Evolutionary conservation across 202 grass and related monocot genomes (phyloP), one percentile per base, ranked within the genome.

Genomic region (Saccharum hybrid): DNA sequence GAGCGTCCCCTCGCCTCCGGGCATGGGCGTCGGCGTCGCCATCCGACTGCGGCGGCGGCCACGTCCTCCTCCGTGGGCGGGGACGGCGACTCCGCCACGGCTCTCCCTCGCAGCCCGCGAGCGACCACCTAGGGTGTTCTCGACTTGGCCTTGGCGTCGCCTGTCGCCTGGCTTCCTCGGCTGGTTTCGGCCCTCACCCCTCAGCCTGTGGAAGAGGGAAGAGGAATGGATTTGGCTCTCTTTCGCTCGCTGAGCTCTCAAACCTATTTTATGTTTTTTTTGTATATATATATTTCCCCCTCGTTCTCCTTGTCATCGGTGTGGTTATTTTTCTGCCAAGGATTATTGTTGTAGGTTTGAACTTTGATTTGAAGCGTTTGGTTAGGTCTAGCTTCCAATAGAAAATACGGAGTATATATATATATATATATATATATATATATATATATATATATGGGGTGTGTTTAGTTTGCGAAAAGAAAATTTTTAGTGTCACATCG

Each of bases 11-110:
- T 87, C 88, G 76, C 87, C 77, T 42, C 88, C 88, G 5, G 84
- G 76, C 84, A 90, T 87, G 76, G 88, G 84, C 56, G 88, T 90
- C 71, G 88, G 65, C 84, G 84, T 90, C 37, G 88, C 84, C 88
- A 86, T 90, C 83, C 83, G 51, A 23, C 83, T 61, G 67, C 38
- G 0, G 49, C 68, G 30, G 65, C 19, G 63, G 26, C 10, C 21
- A 13, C 9, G 21, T 40, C 38, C 23, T 59, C 41, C 70, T 38
- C 81, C 61, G 81, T 66, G 66, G 49, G 67, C 54, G 63, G 46
- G 51, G 52, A 64, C 75, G 63, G 30, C 75, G 63, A 76, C 88
- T 84, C 63, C 70, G 75, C 56, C 80, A 87, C 84, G 84, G 63
- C 84, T 80, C 84, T 76, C 31, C 51, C 70, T 66, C 84, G 48